Evolutionary conservation across 2,329 filamentous ascomycete genomes (phyloP).

Genomic region (Dichotomopilus funicola): DNA sequence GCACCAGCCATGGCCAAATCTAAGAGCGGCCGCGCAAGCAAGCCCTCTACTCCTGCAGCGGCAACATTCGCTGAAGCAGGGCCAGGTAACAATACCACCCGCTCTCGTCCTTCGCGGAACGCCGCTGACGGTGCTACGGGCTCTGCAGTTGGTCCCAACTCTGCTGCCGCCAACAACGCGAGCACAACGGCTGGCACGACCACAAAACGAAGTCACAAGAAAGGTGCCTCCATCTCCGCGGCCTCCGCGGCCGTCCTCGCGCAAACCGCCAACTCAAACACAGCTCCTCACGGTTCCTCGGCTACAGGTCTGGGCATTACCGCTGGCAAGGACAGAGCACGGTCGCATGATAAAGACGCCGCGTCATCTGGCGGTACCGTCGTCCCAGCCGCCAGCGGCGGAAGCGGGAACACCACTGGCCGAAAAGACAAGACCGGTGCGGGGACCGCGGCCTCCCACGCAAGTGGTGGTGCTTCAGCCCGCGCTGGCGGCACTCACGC

Average conservation of each 20-base stretch:
- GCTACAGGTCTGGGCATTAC: neutral
- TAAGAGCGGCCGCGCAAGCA: conserved; percentile 60
- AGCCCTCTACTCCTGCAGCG: conserved; percentile 58
- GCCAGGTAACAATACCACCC: conserved; percentile 16
- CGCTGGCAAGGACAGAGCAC: too few relatives aligned
- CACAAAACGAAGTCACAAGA: conserved; percentile 55
- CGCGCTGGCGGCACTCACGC: neutral
- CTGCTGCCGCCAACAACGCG: conserved; percentile 5
- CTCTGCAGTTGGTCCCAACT: neutral
- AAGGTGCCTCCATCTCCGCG: conserved; percentile 40
- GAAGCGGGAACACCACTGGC: neutral
- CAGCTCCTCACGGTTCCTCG: neutral
- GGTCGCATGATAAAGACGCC: too few relatives aligned
- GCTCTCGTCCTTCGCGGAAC: conserved; percentile 46
- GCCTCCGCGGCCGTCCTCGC: conserved; percentile 16
- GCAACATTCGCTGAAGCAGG: conserved; percentile 52
- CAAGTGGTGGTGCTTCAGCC: neutral
- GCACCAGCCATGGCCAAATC: conserved; percentile 44
- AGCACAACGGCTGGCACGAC: conserved; percentile 23
- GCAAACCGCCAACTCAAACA: neutral
- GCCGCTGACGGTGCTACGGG: neutral
- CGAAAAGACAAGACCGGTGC: neutral
- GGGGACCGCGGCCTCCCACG: neutral
- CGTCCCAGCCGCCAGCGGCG: neutral
- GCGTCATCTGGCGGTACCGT: too few relatives aligned